Evolutionary conservation across 2,329 filamentous ascomycete genomes (phyloP).

Genomic region (Fusarium tricinctum): DNA sequence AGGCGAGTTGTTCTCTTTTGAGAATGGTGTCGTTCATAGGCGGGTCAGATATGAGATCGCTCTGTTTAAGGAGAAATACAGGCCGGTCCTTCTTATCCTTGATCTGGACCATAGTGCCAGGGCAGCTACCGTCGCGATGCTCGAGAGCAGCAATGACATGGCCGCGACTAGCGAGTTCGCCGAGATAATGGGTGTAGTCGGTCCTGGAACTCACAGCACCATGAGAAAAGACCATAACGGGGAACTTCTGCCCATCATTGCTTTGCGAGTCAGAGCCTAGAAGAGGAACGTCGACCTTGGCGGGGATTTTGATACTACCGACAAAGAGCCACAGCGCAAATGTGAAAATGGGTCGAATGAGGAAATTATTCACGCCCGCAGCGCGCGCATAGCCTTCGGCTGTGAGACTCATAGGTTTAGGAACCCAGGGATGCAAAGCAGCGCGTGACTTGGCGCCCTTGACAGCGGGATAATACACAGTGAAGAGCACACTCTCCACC

Average conservation of each 20-base stretch:
- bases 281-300: slow-evolving; percentile 62
- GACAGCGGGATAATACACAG: slow-evolving; percentile 63
- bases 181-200: slow-evolving; percentile 66
- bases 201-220: slow-evolving; percentile 65
- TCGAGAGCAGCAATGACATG: slow-evolving; percentile 65
- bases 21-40: slow-evolving; percentile 56
- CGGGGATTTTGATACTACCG: slow-evolving; percentile 62
- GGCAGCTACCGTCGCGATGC: slow-evolving; percentile 66
- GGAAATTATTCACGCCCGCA: slow-evolving; percentile 59
- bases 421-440: slow-evolving; percentile 60
- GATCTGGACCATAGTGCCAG: slow-evolving; percentile 58
- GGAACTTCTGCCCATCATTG: slow-evolving; percentile 51
- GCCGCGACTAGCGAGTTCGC: slow-evolving; percentile 65
- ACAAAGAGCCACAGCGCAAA: slow-evolving; percentile 59
- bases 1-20: slow-evolving; percentile 63
- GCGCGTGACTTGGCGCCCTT: slow-evolving; percentile 46
- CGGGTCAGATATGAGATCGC: slow-evolving; percentile 52
- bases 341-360: slow-evolving; percentile 60
- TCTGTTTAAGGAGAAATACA: slow-evolving; percentile 55
- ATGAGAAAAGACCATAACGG: slow-evolving; percentile 66
- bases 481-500: slow-evolving; percentile 63
- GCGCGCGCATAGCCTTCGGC: slow-evolving; percentile 63
- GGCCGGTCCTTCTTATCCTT: slow-evolving; percentile 50
- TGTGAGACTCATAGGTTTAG: slow-evolving; percentile 59
- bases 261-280: slow-evolving; percentile 45